Conservation (phyloP, 1,284 basidiomycete genomes). For the Melampsora americana region DNA sequence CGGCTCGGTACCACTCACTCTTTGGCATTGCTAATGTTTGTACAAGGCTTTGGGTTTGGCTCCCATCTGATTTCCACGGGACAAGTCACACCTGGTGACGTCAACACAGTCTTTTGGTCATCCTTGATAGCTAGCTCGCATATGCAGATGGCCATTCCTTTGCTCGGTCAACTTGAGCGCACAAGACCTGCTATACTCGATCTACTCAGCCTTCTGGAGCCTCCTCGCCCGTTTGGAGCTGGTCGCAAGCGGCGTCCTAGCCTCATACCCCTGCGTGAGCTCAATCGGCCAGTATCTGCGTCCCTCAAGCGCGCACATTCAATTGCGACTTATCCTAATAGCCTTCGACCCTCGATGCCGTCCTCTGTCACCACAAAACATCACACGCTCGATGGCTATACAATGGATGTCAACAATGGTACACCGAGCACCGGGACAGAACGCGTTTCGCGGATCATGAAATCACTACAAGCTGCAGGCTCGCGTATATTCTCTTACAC, state of each 20-base stretch:
- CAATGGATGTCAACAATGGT: background rate
- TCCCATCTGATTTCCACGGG: conserved; percentile 75
- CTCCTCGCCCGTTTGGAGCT: conserved; percentile 48
- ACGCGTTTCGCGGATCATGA: background rate
- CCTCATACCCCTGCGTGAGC: conserved; percentile 45
- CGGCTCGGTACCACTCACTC: conserved; percentile 70
- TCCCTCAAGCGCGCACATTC: conserved; percentile 36
- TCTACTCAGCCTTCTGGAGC: conserved; percentile 65
- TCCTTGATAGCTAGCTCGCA: conserved; percentile 82
- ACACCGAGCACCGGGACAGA: background rate
- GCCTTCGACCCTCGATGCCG: conserved; percentile 22
- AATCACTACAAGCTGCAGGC: background rate
- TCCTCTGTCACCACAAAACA: conserved; percentile 18
- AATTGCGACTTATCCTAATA: conserved; percentile 61
- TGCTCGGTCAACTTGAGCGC: conserved; percentile 72
- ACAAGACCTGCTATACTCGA: conserved; percentile 80
- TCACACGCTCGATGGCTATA: background rate
- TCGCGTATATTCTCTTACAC: background rate
- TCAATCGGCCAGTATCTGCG: conserved; percentile 48
- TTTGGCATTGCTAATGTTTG: conserved; percentile 84
- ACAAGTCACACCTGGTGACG: conserved; percentile 66
- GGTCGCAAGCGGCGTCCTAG: background rate
- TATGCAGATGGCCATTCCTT: conserved; percentile 78
- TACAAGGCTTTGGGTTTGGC: conserved; percentile 95
- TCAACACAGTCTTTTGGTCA: conserved; percentile 96